Evolutionary conservation across 177 flowering plant genomes (phyloP).

Genomic region (Vitis hybrid): DNA sequence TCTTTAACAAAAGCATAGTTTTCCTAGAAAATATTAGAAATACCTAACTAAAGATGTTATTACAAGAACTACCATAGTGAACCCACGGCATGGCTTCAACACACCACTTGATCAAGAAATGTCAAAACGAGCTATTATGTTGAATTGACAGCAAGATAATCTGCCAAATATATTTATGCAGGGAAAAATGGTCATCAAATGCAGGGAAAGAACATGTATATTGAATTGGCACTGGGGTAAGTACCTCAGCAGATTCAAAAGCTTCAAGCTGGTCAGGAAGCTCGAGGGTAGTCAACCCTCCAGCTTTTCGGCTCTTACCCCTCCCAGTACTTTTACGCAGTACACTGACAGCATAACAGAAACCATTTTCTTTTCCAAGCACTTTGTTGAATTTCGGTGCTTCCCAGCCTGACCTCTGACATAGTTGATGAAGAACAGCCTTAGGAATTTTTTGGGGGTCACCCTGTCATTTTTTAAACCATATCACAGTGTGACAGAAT

Average conservation of each 20-base stretch:
- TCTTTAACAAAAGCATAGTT: too few species aligned
- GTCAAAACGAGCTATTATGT: too few species aligned
- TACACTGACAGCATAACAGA: constrained; percentile 64
- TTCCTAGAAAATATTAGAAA: too few species aligned
- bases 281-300: constrained; percentile 77
- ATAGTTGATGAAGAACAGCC: constrained; percentile 87
- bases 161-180: too few species aligned
- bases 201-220: too few species aligned
- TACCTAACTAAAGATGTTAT: too few species aligned
- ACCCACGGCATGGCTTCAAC: too few species aligned
- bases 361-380: constrained; percentile 31
- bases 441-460: constrained; percentile 79
- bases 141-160: too few species aligned
- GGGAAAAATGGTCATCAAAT: too few species aligned
- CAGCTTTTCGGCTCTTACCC: constrained; percentile 90
- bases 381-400: constrained; percentile 82
- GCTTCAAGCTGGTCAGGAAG: constrained; percentile 59
- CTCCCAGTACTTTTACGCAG: constrained; percentile 86
- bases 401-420: constrained; percentile 88
- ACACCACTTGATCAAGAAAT: too few species aligned
- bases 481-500: neutral
- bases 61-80: too few species aligned
- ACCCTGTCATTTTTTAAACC: constrained; percentile 52
- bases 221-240: neutral
- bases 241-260: constrained; percentile 76